Conservation (phyloP, 176 grass and related monocot species). For the Echinochloa phyllopogon region DNA sequence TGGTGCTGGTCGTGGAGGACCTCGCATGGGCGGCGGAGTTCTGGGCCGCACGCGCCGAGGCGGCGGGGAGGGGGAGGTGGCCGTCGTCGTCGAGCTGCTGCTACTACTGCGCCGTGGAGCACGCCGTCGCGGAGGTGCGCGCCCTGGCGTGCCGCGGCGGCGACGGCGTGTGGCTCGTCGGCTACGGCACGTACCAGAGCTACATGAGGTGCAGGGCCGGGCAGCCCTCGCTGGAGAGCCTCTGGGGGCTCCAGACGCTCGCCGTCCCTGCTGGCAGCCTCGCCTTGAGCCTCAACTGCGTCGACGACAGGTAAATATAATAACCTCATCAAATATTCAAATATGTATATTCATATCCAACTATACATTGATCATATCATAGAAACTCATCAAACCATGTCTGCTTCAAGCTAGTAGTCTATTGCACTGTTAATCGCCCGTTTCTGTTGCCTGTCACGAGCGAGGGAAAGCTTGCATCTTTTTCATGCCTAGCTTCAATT, state of each 20-base stretch:
- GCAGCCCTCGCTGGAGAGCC: conserved; percentile 62
- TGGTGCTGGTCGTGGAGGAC: conserved; percentile 69
- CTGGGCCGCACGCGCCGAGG: conserved; percentile 41
- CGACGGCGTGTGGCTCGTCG: conserved; percentile 63
- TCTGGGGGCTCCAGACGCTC: conserved; percentile 73
- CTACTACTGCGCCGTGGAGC: conserved; percentile 69
- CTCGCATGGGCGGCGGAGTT: conserved; percentile 63
- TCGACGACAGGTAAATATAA: conserved; percentile 53
- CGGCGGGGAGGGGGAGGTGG: conserved; percentile 21
- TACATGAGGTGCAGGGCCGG: conserved; percentile 70
- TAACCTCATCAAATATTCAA: neutral
- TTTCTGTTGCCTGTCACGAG: neutral
- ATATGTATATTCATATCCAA: neutral
- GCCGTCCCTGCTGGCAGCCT: conserved; percentile 59
- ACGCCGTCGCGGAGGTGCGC: conserved; percentile 65
- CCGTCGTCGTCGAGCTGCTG: conserved; percentile 15
- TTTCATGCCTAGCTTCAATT: conserved; percentile 13
- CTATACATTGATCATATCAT: neutral
- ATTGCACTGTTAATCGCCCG: neutral
- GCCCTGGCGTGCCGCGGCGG: conserved; percentile 48
- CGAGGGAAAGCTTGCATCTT: conserved; percentile 21
- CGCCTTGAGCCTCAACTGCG: conserved; percentile 60
- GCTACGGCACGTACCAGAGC: conserved; percentile 67
- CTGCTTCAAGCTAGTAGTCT: neutral
- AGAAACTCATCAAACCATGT: neutral